Evolutionary conservation across 2,329 filamentous ascomycete species (phyloP), one percentile per base, ranked within the genome.

Genomic region (Nothophaeocryptopus gaeumannii): DNA sequence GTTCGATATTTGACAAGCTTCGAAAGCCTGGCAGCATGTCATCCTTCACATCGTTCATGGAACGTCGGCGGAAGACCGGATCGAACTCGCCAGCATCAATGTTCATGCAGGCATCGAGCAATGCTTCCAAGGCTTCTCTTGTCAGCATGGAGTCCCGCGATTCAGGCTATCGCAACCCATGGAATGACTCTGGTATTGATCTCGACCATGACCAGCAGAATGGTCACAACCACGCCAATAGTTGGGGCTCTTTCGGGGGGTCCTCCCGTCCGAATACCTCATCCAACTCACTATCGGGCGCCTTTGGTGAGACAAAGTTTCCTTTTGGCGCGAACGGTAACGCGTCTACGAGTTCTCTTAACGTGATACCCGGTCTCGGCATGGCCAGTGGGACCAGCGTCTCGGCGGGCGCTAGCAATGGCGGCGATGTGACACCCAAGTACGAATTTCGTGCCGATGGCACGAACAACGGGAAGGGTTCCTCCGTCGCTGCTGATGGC

Each of bases 101-200:
- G 68, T 96, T 96, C 80, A 96, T 95, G 74, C 75, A 78, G 59
- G 75, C 74, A 31, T 96, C 92, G 53, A 95, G 92, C 75, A 85
- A 86, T 61, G 91, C 91, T 53, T 96, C 92, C 59, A 96, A 95
- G 74, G 93, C 92, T 41, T 96, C 92, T 31, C 83, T 97, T 60
- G 91, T 95, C 61, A 96, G 90, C 56, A 91, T 96, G 70, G 92
- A 97, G 73, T 96, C 91, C 41, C 90, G 90, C 32, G 88, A 92
- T 67, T 96, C 90, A 75, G 89, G 89, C 61, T 95, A 96, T 71
- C 88, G 91, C 71, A 96, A 96, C 73, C 91, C 91, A 55, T 97
- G 92, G 92, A 96, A 96, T 70, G 92, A 97, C 70, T 95, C 89
- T 66, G 92, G 91, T 63, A 90, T 96, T 67, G 96, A 96, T 69